phyloP scores from a whole-genome alignment of 345 rosid species.

The Aquilaria sinensis region DNA sequence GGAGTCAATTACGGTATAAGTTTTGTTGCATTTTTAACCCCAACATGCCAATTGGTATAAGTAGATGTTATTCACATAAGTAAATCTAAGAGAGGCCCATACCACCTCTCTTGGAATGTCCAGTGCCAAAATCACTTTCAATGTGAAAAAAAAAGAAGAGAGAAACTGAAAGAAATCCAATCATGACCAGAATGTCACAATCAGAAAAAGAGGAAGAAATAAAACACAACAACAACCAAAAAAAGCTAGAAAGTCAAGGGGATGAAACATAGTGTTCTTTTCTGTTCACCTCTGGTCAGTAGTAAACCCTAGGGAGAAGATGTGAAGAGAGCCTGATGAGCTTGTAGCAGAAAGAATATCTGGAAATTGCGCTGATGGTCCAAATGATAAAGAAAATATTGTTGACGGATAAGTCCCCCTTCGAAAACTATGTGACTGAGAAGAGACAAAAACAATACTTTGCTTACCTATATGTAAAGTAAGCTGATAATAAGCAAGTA shows the following conservation, averaged over 20 bases:
- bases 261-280: not conserved
- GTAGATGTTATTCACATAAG: no score
- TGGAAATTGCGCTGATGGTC: conserved; percentile 62
- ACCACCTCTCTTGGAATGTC: no score
- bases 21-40: no score
- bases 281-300: conserved; percentile 55
- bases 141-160: no score
- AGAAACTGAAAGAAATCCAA: not conserved
- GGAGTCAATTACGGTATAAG: no score
- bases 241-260: not conserved
- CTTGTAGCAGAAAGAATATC: conserved; percentile 80
- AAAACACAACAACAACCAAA: not conserved
- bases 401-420: conserved; percentile 87
- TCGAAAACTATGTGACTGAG: conserved; percentile 75
- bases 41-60: no score
- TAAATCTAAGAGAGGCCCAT: no score
- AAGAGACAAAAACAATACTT: conserved; percentile 17
- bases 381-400: conserved; percentile 85
- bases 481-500: not conserved
- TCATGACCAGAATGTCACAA: not conserved
- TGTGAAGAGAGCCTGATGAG: conserved; percentile 84
- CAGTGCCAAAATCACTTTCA: no score
- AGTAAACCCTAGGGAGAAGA: conserved; percentile 57
- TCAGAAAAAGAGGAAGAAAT: not conserved
- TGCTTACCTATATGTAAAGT: conserved; percentile 7